Evolutionary conservation across 2,329 filamentous ascomycete genomes (phyloP), one percentile per base, ranked within the genome.

Genomic region (Fusarium pseudoanthophilum): DNA sequence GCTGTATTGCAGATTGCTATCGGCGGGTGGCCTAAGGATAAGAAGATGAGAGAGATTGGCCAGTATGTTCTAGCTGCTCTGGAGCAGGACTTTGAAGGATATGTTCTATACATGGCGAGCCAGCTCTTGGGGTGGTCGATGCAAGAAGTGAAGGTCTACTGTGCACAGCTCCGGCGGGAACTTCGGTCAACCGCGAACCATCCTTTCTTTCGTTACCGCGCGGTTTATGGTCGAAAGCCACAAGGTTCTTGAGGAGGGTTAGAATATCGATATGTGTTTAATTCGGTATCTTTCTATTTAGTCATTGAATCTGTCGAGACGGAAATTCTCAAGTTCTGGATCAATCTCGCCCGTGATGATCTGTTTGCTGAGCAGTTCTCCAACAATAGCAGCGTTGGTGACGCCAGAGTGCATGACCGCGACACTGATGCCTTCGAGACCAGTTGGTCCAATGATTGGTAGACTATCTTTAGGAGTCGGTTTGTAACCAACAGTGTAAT

Each of bases 341-440:
- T 70, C 42, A 2, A 16, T 24, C 6, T 42, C 28, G 0, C 67
- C 67, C 0, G 26, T 55, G 4, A 70, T 3, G 10, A 70, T 55
- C 24, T 72, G 63, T 8, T 57, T 57, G 18, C 67, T 74, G 9
- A 74, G 55, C 8, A 73, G 28, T n/a, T 72, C 39, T 34, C 71
- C 71, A 3, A 73, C 71, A 4, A 73, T 49, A 3, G 71, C 71
- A 28, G 71, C 71, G 9, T 73, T 73, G 1, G 71, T 74, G 2
- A 74, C 71, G 5, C 71, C 71, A 32, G 71, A 73, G 43, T 73
- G 71, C 71, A 73, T 73, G 6, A 60, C 71, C 4, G 71, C 71
- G n/a, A 73, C 21, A 40, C 40, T 73, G 5, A 73, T 24, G 8
- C 39, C 58, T 5, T 66, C 57, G 14, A 74, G 8, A 4, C 67